Evolutionary conservation across 2,329 filamentous ascomycete genomes (phyloP), one percentile per base, ranked within the genome.

Genomic region (Sporothrix inflata): DNA sequence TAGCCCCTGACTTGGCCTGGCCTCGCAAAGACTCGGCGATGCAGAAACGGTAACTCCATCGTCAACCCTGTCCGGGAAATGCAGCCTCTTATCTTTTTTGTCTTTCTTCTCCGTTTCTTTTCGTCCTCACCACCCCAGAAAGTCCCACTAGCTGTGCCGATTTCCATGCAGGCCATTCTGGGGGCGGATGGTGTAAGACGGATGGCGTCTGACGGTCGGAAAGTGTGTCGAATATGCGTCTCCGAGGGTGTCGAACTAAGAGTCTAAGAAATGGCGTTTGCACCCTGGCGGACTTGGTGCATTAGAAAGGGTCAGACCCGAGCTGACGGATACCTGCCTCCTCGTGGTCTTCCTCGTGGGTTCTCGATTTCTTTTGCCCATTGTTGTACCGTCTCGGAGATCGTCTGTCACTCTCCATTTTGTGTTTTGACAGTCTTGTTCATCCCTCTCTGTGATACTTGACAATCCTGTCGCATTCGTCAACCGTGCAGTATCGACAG

Each of bases 11-110:
- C 19, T 21, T 7, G 9, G 1, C 4, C 38, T n/a, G n/a, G 1
- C 38, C 42, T 47, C 42, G 4, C 42, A 12, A 24, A 34, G 38
- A n/a, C 45, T 60, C 68, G 68, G 68, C 53, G 68, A 61, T 60
- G 68, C 68, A 21, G 4, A 47, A 34, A 9, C 24, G 68, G 68
- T 12, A 60, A 70, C 53, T 30, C 67, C 67, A 40, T 69, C 40
- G 61, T 49, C 40, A 24, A 24, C n/a, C 16, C n/a, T 16, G 19
- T 6, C 2, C 19, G n/a, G n/a, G 24, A 24, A 16, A 12, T 11
- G 24, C 7, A 21, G 21, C n/a, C 49, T 55, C 51, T 55, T 21
- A 51, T 51, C 47, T 5, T 51, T 51, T 51, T 51, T 47, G 42
- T 47, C 42, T 16, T 45, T 11, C 9, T 16, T 45, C 42, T 47